phyloP scores from a whole-genome alignment of 495 filamentous ascomycete genomes.

The Daldinia loculata region DNA sequence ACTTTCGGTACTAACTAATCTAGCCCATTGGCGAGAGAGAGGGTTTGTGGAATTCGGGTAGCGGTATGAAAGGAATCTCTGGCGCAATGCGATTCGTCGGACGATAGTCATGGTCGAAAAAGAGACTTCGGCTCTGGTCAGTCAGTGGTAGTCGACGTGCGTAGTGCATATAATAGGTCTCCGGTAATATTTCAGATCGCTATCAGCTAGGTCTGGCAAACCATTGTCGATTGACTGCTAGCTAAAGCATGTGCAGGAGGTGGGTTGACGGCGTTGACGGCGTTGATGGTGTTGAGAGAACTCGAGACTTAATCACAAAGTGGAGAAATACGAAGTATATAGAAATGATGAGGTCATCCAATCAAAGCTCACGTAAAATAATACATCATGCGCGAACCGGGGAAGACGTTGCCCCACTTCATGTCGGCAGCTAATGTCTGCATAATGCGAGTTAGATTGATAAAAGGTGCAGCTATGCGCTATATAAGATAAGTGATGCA shows the following conservation, averaged over 20 bases:
- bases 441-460: not conserved
- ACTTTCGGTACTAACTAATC: conserved; percentile 39
- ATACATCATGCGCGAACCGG: conserved; percentile 1
- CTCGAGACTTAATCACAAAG: not conserved
- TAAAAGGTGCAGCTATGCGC: too few relatives aligned
- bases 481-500: too few relatives aligned
- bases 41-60: conserved; percentile 7
- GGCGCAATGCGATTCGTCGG: conserved; percentile 40
- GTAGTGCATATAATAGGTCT: not conserved
- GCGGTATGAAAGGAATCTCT: conserved; percentile 32
- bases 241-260: not conserved
- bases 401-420: not conserved
- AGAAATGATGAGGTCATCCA: conserved; percentile 41
- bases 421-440: not conserved
- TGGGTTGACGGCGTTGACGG: not conserved
- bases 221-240: not conserved
- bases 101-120: conserved; percentile 33
- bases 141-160: not conserved
- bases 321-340: not conserved
- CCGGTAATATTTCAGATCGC: not conserved
- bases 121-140: not conserved
- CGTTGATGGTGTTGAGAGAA: not conserved
- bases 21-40: conserved; percentile 45
- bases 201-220: not conserved
- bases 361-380: conserved; percentile 35